Conservation (phyloP, 257 asterid genomes). For the Solanum ahanhuiri region DNA sequence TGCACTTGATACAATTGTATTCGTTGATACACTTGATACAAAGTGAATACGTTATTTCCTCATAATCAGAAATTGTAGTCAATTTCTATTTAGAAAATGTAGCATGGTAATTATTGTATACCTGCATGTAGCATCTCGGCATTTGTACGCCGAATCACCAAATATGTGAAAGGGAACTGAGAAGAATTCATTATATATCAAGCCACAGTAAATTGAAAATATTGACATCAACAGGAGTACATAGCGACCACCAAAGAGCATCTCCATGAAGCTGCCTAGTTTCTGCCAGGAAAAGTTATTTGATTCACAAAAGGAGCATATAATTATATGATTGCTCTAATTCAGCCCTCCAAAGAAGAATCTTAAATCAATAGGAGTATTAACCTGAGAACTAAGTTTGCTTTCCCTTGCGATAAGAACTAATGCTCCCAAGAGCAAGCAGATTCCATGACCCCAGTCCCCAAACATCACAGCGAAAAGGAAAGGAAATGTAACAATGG, state of each 20-base stretch:
- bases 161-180: slow-evolving; percentile 96
- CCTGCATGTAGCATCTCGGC: slow-evolving; percentile 93
- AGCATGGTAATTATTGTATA: slow-evolving; percentile 9
- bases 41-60: background rate
- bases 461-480: slow-evolving; percentile 18
- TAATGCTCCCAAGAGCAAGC: slow-evolving; percentile 11
- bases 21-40: background rate
- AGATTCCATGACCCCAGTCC: slow-evolving; percentile 17
- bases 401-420: slow-evolving; percentile 5
- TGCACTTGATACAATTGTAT: background rate
- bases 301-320: background rate
- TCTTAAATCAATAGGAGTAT: background rate
- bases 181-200: slow-evolving; percentile 94
- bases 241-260: slow-evolving; percentile 95
- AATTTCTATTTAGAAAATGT: background rate
- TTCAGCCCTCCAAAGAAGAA: background rate
- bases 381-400: slow-evolving; percentile 71
- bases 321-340: background rate
- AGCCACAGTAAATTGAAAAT: slow-evolving; percentile 92
- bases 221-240: slow-evolving; percentile 83
- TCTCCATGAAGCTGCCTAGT: slow-evolving; percentile 99
- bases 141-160: slow-evolving; percentile 83
- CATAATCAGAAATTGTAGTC: background rate
- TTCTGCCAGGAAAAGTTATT: slow-evolving; percentile 39
- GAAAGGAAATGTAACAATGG: slow-evolving; percentile 11